phyloP scores from a whole-genome alignment of 352 stramenopile genomes.

The Thraustotheca clavata region DNA sequence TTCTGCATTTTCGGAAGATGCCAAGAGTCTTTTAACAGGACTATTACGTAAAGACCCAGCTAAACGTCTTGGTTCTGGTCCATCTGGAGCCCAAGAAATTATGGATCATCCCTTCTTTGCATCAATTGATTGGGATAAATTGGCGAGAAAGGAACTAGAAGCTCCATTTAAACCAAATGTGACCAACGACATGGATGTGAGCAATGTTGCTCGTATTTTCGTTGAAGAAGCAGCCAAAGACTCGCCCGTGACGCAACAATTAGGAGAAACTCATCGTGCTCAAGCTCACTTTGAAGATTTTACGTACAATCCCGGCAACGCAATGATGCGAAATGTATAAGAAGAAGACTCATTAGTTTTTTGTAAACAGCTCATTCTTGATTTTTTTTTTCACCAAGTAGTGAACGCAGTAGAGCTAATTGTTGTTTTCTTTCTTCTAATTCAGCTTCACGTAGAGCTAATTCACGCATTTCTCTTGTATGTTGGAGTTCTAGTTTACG shows the following conservation, averaged over 20 bases:
- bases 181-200: constrained; percentile 70
- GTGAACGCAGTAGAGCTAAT: not conserved
- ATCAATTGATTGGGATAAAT: constrained; percentile 75
- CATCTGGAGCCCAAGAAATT: constrained; percentile 80
- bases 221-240: constrained; percentile 78
- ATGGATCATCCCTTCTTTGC: constrained; percentile 87
- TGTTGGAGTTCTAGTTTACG: not conserved
- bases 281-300: constrained; percentile 90
- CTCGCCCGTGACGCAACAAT: constrained; percentile 78
- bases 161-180: constrained; percentile 83
- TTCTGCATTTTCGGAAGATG: constrained; percentile 80
- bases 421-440: not conserved
- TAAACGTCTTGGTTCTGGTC: constrained; percentile 70
- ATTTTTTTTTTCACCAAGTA: too few species aligned
- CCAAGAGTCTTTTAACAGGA: constrained; percentile 69
- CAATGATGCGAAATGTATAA: constrained; percentile 10
- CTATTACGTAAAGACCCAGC: constrained; percentile 76
- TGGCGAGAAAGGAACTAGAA: constrained; percentile 74
- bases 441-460: not conserved
- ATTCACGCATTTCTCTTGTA: not conserved
- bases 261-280: constrained; percentile 71
- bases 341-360: too few species aligned
- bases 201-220: constrained; percentile 84
- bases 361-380: too few species aligned
- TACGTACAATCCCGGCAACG: constrained; percentile 79